These are phyloP conservation scores for Penicillium tannophilum DNA, from an alignment of 495 filamentous ascomycete species.

Conservation along the genomic window DNA sequence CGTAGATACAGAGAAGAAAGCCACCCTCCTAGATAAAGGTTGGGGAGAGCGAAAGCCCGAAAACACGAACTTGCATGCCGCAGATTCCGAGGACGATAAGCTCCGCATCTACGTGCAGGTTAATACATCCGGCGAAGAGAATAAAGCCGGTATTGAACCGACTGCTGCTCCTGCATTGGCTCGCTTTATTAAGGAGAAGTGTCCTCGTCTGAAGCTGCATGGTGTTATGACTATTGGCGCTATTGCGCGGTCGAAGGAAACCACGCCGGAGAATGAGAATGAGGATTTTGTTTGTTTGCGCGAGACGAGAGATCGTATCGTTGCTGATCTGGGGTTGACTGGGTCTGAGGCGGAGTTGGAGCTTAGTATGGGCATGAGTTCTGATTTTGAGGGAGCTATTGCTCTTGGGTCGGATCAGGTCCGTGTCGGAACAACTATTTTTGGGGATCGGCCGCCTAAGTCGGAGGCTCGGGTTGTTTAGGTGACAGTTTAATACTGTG, in stretches of 20 bases:
- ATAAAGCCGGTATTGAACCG: slow-evolving; percentile 81
- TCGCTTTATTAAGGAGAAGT: slow-evolving; percentile 64
- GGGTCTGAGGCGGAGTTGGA: slow-evolving; percentile 51
- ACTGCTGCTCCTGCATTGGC: slow-evolving; percentile 58
- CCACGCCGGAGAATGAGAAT: slow-evolving; percentile 76
- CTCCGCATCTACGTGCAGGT: slow-evolving; percentile 87
- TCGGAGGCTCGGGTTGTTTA: slow-evolving; percentile 59
- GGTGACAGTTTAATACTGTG: neutral
- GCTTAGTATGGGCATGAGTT: slow-evolving; percentile 85
- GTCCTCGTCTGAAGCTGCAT: slow-evolving; percentile 70
- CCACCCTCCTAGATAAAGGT: slow-evolving; percentile 74
- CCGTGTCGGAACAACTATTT: slow-evolving; percentile 93
- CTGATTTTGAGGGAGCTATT: slow-evolving; percentile 92
- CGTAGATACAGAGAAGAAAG: slow-evolving; percentile 86
- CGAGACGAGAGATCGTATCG: slow-evolving; percentile 68
- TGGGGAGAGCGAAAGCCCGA: slow-evolving; percentile 54
- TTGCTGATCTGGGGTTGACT: slow-evolving; percentile 47
- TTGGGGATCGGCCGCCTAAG: slow-evolving; percentile 77
- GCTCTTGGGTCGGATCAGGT: slow-evolving; percentile 83
- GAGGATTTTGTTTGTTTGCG: slow-evolving; percentile 78
- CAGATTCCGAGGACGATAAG: slow-evolving; percentile 23
- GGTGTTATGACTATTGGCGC: slow-evolving; percentile 98
- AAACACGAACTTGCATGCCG: slow-evolving; percentile 8
- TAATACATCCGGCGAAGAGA: slow-evolving; percentile 88
- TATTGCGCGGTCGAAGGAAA: slow-evolving; percentile 76